Conservation (phyloP, 768 basidiomycete genomes). For the Boletus subparvulus region DNA sequence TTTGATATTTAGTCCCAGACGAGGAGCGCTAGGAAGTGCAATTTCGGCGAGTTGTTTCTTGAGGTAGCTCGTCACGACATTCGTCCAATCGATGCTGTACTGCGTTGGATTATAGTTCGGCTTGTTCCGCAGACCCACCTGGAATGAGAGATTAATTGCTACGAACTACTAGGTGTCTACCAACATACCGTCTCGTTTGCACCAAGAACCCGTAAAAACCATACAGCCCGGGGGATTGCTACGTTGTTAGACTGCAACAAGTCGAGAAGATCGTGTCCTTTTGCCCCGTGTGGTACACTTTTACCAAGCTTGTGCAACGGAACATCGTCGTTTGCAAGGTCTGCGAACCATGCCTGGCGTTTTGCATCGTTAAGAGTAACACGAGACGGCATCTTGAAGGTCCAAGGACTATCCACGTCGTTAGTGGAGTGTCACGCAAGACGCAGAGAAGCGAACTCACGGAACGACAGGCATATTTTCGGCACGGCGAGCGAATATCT, state of each 20-base stretch:
- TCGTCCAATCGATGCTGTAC: constrained; percentile 85
- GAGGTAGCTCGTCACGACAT: constrained; percentile 74
- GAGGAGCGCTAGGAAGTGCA: constrained; percentile 73
- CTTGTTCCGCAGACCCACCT: constrained; percentile 77
- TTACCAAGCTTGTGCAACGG: constrained; percentile 81
- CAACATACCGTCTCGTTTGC: constrained; percentile 74
- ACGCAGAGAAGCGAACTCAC: constrained; percentile 42
- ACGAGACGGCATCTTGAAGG: constrained; percentile 79
- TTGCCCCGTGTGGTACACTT: constrained; percentile 83
- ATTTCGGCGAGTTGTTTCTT: constrained; percentile 83
- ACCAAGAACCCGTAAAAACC: constrained; percentile 85
- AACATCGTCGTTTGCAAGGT: constrained; percentile 77
- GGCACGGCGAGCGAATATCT: constrained; percentile 64
- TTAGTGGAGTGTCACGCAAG: neutral
- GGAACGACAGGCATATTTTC: constrained; percentile 59
- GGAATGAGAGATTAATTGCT: neutral
- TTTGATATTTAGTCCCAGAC: constrained; percentile 76
- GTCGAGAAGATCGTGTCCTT: constrained; percentile 81
- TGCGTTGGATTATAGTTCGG: constrained; percentile 79
- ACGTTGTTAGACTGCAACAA: constrained; percentile 74
- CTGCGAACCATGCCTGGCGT: constrained; percentile 79
- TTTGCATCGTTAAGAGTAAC: constrained; percentile 80
- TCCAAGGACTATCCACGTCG: constrained; percentile 41
- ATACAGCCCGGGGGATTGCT: constrained; percentile 77
- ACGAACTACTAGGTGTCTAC: neutral